Percentiles rank a stretch among this genome's conserved stretches.
Conservation (phyloP, 176 grass and related monocot species). For the Triticum timopheevii region DNA sequence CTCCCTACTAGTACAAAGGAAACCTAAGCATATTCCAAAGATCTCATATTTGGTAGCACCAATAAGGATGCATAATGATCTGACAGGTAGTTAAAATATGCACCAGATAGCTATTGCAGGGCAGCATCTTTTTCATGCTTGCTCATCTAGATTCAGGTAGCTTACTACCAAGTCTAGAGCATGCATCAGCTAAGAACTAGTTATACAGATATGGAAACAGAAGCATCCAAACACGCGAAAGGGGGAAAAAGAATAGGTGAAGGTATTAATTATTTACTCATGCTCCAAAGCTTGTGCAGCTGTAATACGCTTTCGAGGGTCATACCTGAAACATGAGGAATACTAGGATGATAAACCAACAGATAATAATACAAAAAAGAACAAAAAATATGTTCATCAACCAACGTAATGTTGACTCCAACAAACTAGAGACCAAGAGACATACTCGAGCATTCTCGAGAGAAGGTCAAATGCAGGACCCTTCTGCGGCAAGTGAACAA, state of each 20-base stretch:
- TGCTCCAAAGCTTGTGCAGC: constrained; percentile 95
- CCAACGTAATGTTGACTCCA: constrained; percentile 16
- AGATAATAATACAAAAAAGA: constrained; percentile 12
- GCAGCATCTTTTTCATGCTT: not conserved
- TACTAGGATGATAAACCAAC: constrained; percentile 19
- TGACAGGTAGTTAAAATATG: not conserved
- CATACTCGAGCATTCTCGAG: constrained; percentile 97
- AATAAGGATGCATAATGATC: not conserved
- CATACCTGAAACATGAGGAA: constrained; percentile 71
- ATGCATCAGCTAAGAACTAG: not conserved
- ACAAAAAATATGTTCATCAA: constrained; percentile 25
- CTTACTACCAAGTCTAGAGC: not conserved
- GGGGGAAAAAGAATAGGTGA: constrained; percentile 18
- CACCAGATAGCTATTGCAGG: not conserved
- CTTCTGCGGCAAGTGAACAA: constrained; percentile 78
- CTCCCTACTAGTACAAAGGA: not conserved
- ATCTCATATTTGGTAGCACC: not conserved
- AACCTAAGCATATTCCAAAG: not conserved
- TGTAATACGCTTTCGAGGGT: constrained; percentile 92
- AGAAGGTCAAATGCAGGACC: constrained; percentile 91
- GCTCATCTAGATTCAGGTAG: constrained; percentile 25
- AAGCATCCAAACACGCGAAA: constrained; percentile 3
- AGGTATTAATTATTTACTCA: constrained; percentile 79
- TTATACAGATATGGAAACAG: constrained; percentile 4
- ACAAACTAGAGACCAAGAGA: constrained; percentile 21